Evolutionary conservation across 192 early-diverging fungal genomes (phyloP).

Genomic region (Diversispora epigaea): DNA sequence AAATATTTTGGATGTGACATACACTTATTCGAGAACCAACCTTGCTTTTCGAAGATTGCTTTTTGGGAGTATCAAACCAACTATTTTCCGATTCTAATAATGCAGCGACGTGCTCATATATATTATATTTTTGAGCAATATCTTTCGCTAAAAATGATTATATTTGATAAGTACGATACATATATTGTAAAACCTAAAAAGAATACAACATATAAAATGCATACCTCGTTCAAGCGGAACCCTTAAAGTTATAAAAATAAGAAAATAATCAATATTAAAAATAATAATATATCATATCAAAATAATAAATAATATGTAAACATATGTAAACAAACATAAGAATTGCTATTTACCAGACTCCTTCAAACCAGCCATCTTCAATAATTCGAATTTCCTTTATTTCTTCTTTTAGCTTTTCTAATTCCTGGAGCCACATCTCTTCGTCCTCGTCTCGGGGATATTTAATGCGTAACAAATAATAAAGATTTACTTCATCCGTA

Average conservation of each 20-base stretch:
- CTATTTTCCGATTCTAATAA: constrained; percentile 31
- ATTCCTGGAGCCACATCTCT: constrained; percentile 16
- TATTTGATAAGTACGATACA: background rate
- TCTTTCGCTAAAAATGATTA: constrained; percentile 24
- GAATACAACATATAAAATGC: background rate
- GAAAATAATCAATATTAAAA: background rate
- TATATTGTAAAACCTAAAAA: background rate
- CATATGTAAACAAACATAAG: background rate
- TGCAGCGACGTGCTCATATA: constrained; percentile 31
- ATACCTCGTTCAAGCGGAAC: background rate
- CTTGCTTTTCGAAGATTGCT: constrained; percentile 10
- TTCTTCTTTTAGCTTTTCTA: constrained; percentile 30
- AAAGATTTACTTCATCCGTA: constrained; percentile 33
- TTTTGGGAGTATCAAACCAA: constrained; percentile 26
- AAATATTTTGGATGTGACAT: background rate
- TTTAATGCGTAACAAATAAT: constrained; percentile 33
- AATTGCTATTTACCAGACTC: constrained; percentile 26
- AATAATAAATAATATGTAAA: background rate
- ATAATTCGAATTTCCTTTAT: constrained; percentile 16
- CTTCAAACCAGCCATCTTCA: constrained; percentile 33
- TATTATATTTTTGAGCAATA: constrained; percentile 30
- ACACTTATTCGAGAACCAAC: background rate
- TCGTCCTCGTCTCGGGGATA: constrained; percentile 33
- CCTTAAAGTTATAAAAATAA: background rate
- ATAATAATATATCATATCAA: background rate